Conservation (phyloP, 2,329 filamentous ascomycete species). For the Paecilomyces niveus region DNA sequence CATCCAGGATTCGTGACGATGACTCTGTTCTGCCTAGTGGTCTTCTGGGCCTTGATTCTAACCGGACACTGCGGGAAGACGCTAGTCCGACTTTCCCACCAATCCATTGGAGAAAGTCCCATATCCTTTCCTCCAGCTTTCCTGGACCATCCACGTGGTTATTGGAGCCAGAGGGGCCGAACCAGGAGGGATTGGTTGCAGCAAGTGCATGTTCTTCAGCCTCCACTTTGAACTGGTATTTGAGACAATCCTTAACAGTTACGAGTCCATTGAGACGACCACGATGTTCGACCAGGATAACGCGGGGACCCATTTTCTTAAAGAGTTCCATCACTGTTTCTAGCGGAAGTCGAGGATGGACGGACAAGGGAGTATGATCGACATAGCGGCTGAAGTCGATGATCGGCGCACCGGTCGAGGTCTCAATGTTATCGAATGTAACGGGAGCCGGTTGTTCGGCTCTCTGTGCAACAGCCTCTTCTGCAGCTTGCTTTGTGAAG, state of each 20-base stretch:
- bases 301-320: conserved; percentile 91
- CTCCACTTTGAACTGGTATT: conserved; percentile 95
- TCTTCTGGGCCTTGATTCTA: conserved; percentile 20
- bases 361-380: conserved; percentile 80
- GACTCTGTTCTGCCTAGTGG: conserved; percentile 1
- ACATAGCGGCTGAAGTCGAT: conserved; percentile 84
- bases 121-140: conserved; percentile 28
- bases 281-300: conserved; percentile 86
- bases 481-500: conserved; percentile 54
- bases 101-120: conserved; percentile 29
- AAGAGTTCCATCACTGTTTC: conserved; percentile 99
- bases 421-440: conserved; percentile 56
- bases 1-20: conserved; percentile 40
- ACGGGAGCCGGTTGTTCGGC: conserved; percentile 31
- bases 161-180: not conserved
- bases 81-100: conserved; percentile 11
- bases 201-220: conserved; percentile 60
- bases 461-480: conserved; percentile 23
- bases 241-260: conserved; percentile 93
- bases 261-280: conserved; percentile 78
- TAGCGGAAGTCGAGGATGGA: conserved; percentile 81
- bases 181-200: conserved; percentile 21
- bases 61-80: conserved; percentile 22
- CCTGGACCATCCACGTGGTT: conserved; percentile 12
- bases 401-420: conserved; percentile 48